phyloP scores from a whole-genome alignment of 306 rosid genomes.

The Cicer chorassanicum region DNA sequence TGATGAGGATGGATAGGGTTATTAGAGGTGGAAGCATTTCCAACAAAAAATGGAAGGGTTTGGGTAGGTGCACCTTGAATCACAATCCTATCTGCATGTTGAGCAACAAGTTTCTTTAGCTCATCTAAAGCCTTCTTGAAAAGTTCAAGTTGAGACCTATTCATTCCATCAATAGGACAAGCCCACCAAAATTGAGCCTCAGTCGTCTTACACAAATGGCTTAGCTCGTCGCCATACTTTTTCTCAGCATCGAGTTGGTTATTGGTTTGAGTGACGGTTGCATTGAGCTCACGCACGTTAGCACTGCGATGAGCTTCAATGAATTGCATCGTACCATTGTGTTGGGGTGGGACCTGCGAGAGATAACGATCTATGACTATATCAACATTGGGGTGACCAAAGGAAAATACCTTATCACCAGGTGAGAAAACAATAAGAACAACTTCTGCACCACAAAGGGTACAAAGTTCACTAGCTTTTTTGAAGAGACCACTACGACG shows the following conservation, averaged over 20 bases:
- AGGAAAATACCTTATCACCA: conserved; percentile 44
- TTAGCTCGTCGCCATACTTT: neutral
- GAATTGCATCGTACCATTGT: conserved; percentile 8
- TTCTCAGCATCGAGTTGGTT: neutral
- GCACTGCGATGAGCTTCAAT: conserved; percentile 45
- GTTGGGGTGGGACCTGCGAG: neutral
- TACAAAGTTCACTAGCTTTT: conserved; percentile 57
- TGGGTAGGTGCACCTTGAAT: neutral
- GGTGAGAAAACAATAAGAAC: conserved; percentile 51
- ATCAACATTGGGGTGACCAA: conserved; percentile 52
- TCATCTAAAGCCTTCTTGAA: neutral
- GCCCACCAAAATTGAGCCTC: conserved; percentile 39
- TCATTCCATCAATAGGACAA: neutral
- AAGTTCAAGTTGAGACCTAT: neutral
- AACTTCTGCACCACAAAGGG: conserved; percentile 41
- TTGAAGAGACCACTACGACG: conserved; percentile 53
- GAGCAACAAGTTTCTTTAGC: neutral
- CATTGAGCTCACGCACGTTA: conserved; percentile 38
- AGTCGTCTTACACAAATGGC: neutral
- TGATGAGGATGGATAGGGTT: neutral
- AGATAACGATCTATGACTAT: conserved; percentile 34
- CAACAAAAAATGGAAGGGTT: neutral
- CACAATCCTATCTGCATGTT: neutral
- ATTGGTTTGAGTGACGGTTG: conserved; percentile 1
- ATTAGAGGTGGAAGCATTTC: neutral